Conservation (phyloP, 768 basidiomycete species). For the Suillus lakei region DNA sequence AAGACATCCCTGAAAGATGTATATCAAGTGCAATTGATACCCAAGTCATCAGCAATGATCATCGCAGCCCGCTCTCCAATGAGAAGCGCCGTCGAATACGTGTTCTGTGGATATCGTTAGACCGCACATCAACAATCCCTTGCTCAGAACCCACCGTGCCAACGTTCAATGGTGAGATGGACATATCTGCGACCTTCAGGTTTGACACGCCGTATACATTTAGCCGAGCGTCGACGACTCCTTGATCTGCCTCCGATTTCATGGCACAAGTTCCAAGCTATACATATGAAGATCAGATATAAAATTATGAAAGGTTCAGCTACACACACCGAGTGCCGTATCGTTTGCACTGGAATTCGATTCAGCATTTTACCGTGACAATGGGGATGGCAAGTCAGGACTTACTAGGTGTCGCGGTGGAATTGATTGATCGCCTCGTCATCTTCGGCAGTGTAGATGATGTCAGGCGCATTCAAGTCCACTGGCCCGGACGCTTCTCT, state of each 20-base stretch:
- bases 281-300: not conserved
- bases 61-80: slow-evolving; percentile 32
- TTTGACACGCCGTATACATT: slow-evolving; percentile 64
- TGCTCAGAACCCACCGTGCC: slow-evolving; percentile 27
- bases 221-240: slow-evolving; percentile 65
- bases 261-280: slow-evolving; percentile 72
- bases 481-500: slow-evolving; percentile 22
- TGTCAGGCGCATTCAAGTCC: slow-evolving; percentile 31
- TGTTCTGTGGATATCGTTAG: slow-evolving; percentile 17
- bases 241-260: slow-evolving; percentile 60
- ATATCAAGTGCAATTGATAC: slow-evolving; percentile 18
- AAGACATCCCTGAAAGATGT: too few relatives aligned
- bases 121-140: not conserved
- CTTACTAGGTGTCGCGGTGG: slow-evolving; percentile 24
- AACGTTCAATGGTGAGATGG: slow-evolving; percentile 45
- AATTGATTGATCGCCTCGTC: slow-evolving; percentile 38
- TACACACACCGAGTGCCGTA: slow-evolving; percentile 37
- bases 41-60: slow-evolving; percentile 25
- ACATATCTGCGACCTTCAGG: slow-evolving; percentile 63
- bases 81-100: slow-evolving; percentile 25
- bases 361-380: not conserved
- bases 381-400: not conserved
- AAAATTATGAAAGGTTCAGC: not conserved
- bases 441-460: slow-evolving; percentile 39
- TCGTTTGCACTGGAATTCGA: slow-evolving; percentile 28